Evolutionary conservation across 108 stramenopile species (phyloP).

Genomic region (Parmales sp.): DNA sequence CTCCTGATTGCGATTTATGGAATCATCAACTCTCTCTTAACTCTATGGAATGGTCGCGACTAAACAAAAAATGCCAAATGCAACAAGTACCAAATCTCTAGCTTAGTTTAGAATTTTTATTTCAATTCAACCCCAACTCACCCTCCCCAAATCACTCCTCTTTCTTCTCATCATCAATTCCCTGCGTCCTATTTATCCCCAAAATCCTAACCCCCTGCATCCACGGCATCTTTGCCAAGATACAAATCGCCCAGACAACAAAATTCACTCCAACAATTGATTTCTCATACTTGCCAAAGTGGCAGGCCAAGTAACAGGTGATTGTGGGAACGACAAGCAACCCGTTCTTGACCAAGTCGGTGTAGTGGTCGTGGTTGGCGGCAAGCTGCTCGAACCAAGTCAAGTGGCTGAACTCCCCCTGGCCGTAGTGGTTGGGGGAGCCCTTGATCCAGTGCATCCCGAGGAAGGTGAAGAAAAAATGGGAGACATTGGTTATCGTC

Average conservation of each 20-base stretch:
- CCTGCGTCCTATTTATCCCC: slow-evolving; percentile 87
- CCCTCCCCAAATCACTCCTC: too few species aligned
- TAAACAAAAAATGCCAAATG: too few species aligned
- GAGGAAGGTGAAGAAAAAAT: slow-evolving; percentile 63
- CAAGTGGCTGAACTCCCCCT: slow-evolving; percentile 63
- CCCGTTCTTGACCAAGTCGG: not conserved
- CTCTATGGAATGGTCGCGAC: too few species aligned
- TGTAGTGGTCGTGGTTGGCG: not conserved
- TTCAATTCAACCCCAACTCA: too few species aligned
- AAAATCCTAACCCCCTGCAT: slow-evolving; percentile 94
- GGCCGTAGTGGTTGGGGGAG: slow-evolving; percentile 54
- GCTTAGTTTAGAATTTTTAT: too few species aligned
- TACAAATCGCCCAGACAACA: slow-evolving; percentile 60
- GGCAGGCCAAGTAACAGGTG: slow-evolving; percentile 63
- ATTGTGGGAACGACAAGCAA: slow-evolving; percentile 62
- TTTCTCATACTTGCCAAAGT: slow-evolving; percentile 50
- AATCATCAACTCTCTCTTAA: too few species aligned
- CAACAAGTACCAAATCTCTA: too few species aligned
- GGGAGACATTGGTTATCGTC: too few species aligned
- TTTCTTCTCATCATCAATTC: slow-evolving; percentile 71
- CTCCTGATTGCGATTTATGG: too few species aligned
- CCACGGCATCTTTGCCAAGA: slow-evolving; percentile 74
- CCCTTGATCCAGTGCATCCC: slow-evolving; percentile 89
- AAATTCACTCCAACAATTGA: slow-evolving; percentile 55
- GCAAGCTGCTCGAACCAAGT: slow-evolving; percentile 74